Base-by-base conservation (phyloP, 2,329 filamentous ascomycete genomes). In the Cladorrhinum sp. region DNA sequence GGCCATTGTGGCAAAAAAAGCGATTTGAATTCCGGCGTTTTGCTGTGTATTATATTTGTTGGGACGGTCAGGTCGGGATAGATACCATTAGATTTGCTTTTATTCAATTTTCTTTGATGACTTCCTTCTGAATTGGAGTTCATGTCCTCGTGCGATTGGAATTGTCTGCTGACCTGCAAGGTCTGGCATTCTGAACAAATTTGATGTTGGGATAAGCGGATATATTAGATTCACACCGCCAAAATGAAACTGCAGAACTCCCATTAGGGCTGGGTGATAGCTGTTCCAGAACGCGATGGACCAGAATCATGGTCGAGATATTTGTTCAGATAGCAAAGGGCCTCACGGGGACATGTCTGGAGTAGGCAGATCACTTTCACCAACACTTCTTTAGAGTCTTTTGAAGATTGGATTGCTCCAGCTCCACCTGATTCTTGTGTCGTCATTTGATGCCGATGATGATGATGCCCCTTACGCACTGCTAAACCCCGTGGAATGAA, bases 401-500 rank as follows among this genome's bases (percentile, higher is more conserved):
- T n/a, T n/a, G n/a, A n/a, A n/a, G n/a, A n/a, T n/a, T n/a, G n/a
- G n/a, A n/a, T n/a, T n/a, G n/a, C n/a, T n/a, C n/a, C n/a, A n/a
- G n/a, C n/a, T n/a, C n/a, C n/a, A n/a, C n/a, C n/a, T 36, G 7
- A 10, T 12, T 36, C 32, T 32, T 13, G 12, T 36, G 3, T 36
- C 16, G 32, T 36, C 32, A n/a, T n/a, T n/a, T n/a, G n/a, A n/a
- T n/a, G n/a, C n/a, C n/a, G n/a, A n/a, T n/a, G n/a, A n/a, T 45
- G 18, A 18, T 18, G 8, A 18, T 25, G 24, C 18, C 5, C 6
- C 25, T 25, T 23, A 41, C n/a, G 50, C 3, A 58, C 55, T 66
- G 60, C 61, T 60, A 61, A 60, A 62, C 45, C 60, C 63, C 25
- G 61, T 62, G 4, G 60, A 48, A 52, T 58, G 57, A 54, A 60